These are phyloP conservation scores for Hymenoscyphus occultus DNA, from an alignment of 2,329 filamentous ascomycete species.

Conservation along the genomic window DNA sequence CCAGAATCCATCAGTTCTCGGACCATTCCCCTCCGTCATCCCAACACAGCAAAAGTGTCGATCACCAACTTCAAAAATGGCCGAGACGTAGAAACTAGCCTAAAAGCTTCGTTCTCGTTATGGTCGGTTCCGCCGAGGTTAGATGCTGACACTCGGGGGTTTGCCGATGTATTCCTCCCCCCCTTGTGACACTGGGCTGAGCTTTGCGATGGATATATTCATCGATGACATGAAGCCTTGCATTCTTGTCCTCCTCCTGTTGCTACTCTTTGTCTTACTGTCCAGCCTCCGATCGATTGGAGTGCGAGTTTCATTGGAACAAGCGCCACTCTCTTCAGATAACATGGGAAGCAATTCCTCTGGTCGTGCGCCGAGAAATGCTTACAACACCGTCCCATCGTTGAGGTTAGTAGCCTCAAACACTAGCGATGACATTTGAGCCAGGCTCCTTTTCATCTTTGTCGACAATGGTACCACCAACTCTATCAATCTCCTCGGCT, in stretches of 20 bases:
- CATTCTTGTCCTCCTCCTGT: not conserved
- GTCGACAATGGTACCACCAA: constrained; percentile 1
- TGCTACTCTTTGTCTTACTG: not conserved
- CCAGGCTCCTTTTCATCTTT: constrained; percentile 8
- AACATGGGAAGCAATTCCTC: not conserved
- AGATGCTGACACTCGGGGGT: not conserved
- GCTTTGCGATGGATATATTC: not conserved
- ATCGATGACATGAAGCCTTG: not conserved
- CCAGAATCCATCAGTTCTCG: not conserved
- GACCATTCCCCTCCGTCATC: not conserved
- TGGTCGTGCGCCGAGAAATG: not conserved
- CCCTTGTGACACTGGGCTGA: not conserved
- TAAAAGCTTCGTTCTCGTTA: constrained; percentile 1
- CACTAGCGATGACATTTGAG: not conserved
- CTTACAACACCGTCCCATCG: not conserved
- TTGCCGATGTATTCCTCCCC: not conserved
- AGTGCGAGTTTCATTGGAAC: not conserved
- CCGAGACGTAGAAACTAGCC: constrained; percentile 1
- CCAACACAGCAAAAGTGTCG: not conserved
- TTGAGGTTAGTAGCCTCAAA: not conserved
- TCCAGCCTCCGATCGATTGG: not conserved
- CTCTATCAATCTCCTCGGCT: constrained; percentile 19
- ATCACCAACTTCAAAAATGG: not conserved
- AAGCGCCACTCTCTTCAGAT: not conserved
- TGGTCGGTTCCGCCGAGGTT: not conserved